Base-by-base conservation (phyloP, 352 stramenopile genomes). In the Globisporangium middletonii region DNA sequence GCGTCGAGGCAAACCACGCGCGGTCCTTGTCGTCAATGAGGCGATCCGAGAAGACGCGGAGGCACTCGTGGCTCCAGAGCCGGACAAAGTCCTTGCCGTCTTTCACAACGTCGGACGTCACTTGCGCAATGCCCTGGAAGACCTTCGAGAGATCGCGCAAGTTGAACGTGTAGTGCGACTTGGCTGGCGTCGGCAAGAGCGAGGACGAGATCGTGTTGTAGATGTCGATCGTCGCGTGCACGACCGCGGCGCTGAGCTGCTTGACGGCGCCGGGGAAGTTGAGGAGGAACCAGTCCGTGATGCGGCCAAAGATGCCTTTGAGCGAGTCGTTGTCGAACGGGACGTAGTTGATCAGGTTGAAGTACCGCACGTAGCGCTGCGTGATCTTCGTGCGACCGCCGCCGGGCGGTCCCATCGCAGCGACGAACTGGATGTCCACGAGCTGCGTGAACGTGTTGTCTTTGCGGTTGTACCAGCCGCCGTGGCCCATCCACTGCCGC, bases 101-200 rank as follows among this genome's bases (percentile, higher is more conserved):
- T 41, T 88, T 85, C 4, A 96, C 73, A 1, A 81, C 69, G 8
- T 96, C 82, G 6, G 77, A 62, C 50, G 85, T 85, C 12, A 79
- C 87, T 56, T 96, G 89, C 1, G 87, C 79, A 30, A 98, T 88
- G 5, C 92, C 92, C 51, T 97, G 90, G 60, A 98, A 97, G 3
- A 98, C 89, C 63, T 97, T 97, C 55, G 82, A 93, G 38, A 98
- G 65, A 62, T 98, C 91, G 8, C 92, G 84, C 16, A 98, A 68
- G 58, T 98, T 98, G 71, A 98, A 98, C 16, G 92, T 97, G 65
- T 98, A 98, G 63, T 98, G 92, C 3, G 83, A 96, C 69, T 97
- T 97, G 42, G 83, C 77, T 1, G 92, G 92, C n/a, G 92, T 98
- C 27, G 92, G 91, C 26, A 97, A 43, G n/a, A 98, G 64, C 45